A percentile compares a stretch with the other conserved stretches of the same genome.
Conservation (phyloP, 495 filamentous ascomycete genomes). For the Aspergillus sclerotiicarbonarius region DNA sequence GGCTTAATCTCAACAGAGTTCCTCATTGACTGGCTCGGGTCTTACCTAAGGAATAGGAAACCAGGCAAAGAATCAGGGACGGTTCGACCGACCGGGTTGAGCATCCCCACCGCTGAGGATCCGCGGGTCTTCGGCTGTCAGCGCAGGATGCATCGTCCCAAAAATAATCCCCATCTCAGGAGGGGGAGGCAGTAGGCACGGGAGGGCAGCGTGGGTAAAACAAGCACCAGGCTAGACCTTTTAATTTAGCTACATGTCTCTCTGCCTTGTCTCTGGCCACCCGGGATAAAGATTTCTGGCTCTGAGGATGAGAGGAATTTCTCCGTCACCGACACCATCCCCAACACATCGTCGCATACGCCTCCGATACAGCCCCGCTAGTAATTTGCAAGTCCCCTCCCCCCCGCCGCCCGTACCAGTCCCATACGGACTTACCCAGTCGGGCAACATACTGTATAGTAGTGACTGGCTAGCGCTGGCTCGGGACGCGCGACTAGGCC, state of each 20-base stretch:
- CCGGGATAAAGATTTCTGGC: neutral
- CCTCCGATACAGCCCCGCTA: neutral
- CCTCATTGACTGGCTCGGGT: too few relatives aligned
- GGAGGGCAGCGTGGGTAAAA: neutral
- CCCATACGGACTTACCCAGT: constrained; percentile 10
- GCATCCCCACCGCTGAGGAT: constrained; percentile 1
- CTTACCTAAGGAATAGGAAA: neutral
- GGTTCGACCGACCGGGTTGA: constrained; percentile 13
- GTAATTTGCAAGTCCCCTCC: constrained; percentile 7
- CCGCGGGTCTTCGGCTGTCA: constrained; percentile 7
- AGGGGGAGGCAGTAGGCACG: neutral
- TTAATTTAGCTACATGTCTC: too few relatives aligned
- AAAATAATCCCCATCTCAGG: constrained; percentile 4
- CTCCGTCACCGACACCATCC: neutral
- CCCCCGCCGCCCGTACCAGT: neutral
- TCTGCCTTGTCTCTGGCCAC: neutral
- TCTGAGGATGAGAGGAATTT: too few relatives aligned
- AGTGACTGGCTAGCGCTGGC: neutral
- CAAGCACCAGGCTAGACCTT: neutral
- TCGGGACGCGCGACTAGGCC: too few relatives aligned
- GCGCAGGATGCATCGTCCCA: constrained; percentile 8
- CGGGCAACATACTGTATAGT: constrained; percentile 8
- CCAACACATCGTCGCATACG: neutral
- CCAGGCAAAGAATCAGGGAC: constrained; percentile 11
- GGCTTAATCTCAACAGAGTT: too few relatives aligned